These are phyloP conservation scores for Lanzia echinophila DNA, from an alignment of 2,329 filamentous ascomycete species.

Conservation along the genomic window DNA sequence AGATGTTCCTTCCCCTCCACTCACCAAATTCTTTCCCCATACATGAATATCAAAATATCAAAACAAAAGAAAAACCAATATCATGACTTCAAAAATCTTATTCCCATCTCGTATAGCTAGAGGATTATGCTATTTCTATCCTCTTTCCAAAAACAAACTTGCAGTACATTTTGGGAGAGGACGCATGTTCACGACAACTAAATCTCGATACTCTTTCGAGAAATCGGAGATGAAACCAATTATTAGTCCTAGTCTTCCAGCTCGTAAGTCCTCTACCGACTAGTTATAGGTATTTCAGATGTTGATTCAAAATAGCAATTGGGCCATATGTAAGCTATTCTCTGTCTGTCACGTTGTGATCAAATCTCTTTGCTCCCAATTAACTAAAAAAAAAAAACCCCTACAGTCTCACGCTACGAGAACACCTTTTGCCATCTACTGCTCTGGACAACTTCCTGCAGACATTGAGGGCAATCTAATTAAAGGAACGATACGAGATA, in stretches of 20 bases:
- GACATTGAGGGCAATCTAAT: slow-evolving; percentile 25
- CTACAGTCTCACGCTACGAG: slow-evolving; percentile 58
- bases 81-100: neutral
- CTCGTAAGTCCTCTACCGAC: slow-evolving; percentile 3
- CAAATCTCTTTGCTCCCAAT: neutral
- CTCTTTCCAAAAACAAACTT: neutral
- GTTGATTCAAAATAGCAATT: slow-evolving; percentile 39
- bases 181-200: neutral
- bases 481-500: slow-evolving; percentile 50
- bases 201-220: neutral
- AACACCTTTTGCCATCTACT: slow-evolving; percentile 59
- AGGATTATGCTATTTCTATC: neutral
- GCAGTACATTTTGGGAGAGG: neutral
- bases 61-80: no score
- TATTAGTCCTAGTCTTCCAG: neutral
- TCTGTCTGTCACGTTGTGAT: no score
- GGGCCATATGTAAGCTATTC: slow-evolving; percentile 51
- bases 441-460: slow-evolving; percentile 45
- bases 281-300: neutral
- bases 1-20: no score
- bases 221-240: neutral
- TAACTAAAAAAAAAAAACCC: neutral
- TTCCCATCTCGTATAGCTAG: neutral
- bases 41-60: no score
- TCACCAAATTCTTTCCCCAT: no score